Percentiles rank a stretch among this genome's conserved stretches.
Conservation (phyloP, 768 basidiomycete genomes). For the Rhizopogon sp. region DNA sequence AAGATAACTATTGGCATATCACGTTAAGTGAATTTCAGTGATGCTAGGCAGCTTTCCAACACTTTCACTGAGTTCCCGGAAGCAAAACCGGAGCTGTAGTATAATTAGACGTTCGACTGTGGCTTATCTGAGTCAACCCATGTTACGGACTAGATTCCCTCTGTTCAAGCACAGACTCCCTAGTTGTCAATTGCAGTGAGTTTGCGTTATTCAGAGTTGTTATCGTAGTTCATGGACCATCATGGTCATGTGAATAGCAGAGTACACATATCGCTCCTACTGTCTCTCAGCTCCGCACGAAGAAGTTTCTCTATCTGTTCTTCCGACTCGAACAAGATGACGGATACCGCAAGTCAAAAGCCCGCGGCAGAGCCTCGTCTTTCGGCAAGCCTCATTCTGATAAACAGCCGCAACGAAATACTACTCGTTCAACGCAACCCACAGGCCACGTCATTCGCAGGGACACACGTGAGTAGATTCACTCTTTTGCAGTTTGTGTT, state of each 20-base stretch:
- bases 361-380: constrained; percentile 37
- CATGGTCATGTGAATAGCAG: background rate
- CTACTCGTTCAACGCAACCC: constrained; percentile 69
- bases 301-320: background rate
- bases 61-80: background rate
- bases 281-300: background rate
- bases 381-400: constrained; percentile 63
- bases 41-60: too few relatives aligned
- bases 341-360: background rate
- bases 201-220: too few relatives aligned
- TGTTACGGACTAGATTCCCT: background rate
- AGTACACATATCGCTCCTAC: background rate
- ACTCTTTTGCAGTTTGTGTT: background rate
- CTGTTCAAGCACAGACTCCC: background rate
- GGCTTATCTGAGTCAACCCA: background rate
- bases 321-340: background rate
- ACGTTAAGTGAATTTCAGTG: too few relatives aligned
- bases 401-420: constrained; percentile 64
- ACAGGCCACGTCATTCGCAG: constrained; percentile 56
- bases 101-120: background rate
- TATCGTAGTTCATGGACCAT: too few relatives aligned
- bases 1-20: too few relatives aligned
- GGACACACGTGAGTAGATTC: constrained; percentile 50
- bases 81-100: background rate
- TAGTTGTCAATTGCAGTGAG: background rate